Percentiles rank a stretch among this genome's conserved stretches.
phyloP scores from a whole-genome alignment of 306 rosid genomes.

The Malus sieversii region DNA sequence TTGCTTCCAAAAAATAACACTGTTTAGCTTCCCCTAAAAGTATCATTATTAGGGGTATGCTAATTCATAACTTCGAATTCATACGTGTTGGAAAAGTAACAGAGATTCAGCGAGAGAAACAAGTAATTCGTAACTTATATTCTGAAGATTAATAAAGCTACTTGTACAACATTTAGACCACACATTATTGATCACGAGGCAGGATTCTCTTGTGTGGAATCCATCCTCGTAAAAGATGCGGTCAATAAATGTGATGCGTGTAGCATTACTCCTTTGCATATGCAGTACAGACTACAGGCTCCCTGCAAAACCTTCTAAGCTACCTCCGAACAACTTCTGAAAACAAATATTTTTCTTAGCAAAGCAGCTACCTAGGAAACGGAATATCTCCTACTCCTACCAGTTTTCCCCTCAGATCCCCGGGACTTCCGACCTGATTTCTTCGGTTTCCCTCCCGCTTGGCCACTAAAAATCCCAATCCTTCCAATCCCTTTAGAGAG shows the following conservation, averaged over 20 bases:
- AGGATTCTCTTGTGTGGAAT: background rate
- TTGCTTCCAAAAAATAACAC: background rate
- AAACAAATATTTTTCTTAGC: background rate
- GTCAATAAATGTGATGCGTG: background rate
- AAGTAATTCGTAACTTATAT: background rate
- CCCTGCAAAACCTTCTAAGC: background rate
- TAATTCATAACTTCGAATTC: background rate
- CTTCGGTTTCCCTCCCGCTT: conserved; percentile 48
- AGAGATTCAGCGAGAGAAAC: background rate
- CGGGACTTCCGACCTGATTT: conserved; percentile 50
- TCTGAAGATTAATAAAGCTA: background rate
- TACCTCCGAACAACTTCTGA: background rate
- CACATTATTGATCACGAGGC: background rate
- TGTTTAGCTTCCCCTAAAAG: background rate
- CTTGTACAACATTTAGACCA: background rate
- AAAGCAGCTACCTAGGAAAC: conserved; percentile 33
- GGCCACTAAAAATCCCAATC: conserved; percentile 64
- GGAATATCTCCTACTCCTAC: conserved; percentile 70
- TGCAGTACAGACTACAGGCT: background rate
- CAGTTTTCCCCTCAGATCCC: conserved; percentile 52
- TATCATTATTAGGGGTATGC: background rate
- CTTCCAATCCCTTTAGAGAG: conserved; percentile 73
- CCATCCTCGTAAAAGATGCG: background rate
- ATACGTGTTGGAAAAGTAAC: background rate
- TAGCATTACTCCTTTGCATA: background rate